Evolutionary conservation across 768 basidiomycete species (phyloP).

Genomic region (Ramaria sp.): DNA sequence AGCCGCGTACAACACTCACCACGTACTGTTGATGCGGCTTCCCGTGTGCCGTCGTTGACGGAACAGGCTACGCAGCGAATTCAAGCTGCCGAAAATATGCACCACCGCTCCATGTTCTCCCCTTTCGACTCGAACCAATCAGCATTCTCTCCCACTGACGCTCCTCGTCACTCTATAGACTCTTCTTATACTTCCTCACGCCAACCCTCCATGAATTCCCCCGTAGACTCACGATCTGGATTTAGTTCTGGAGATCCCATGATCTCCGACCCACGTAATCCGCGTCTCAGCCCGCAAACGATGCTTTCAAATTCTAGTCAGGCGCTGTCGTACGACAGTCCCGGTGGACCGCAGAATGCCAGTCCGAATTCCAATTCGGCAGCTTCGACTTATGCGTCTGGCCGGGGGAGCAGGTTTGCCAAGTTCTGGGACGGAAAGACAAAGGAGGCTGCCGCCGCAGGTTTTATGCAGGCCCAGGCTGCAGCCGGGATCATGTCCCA

Average conservation of each 20-base stretch:
- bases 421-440: conserved; percentile 78
- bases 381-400: conserved; percentile 33
- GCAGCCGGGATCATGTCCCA: background rate
- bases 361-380: background rate
- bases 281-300: conserved; percentile 10
- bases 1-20: background rate
- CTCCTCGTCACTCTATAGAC: conserved; percentile 18
- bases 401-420: conserved; percentile 75
- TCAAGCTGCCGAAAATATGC: conserved; percentile 6
- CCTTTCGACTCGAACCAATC: conserved; percentile 18
- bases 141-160: conserved; percentile 19
- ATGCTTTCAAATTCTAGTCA: background rate
- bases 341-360: conserved; percentile 14
- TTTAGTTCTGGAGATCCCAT: conserved; percentile 17
- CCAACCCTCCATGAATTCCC: conserved; percentile 2
- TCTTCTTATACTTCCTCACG: background rate
- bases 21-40: background rate
- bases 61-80: conserved; percentile 3
- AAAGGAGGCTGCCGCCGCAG: conserved; percentile 29
- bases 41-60: background rate
- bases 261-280: conserved; percentile 9
- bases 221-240: conserved; percentile 7
- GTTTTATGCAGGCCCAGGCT: conserved; percentile 5
- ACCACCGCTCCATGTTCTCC: background rate
- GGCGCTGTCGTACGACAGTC: conserved; percentile 15